Conservation (phyloP, 129 eudicot species). For the Helichrysum umbraculigerum region DNA sequence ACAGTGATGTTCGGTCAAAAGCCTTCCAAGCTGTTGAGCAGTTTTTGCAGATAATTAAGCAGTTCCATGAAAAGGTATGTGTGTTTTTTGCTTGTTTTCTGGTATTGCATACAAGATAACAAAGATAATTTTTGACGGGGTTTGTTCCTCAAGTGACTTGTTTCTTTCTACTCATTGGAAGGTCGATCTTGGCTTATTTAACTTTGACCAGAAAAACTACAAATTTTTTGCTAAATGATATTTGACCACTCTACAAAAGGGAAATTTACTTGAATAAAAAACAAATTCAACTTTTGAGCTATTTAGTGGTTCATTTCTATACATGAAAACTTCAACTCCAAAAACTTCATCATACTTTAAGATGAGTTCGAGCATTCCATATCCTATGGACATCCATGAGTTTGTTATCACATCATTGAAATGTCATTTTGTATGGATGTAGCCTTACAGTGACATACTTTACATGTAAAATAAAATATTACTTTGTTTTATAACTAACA, state of each 20-base stretch:
- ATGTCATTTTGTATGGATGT: not conserved
- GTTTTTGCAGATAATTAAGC: slow-evolving; percentile 71
- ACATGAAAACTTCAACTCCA: not conserved
- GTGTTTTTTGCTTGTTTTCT: slow-evolving; percentile 9
- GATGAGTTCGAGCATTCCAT: slow-evolving; percentile 1
- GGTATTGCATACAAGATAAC: not conserved
- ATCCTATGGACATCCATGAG: slow-evolving; percentile 3
- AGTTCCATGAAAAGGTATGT: slow-evolving; percentile 66
- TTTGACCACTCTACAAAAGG: not conserved
- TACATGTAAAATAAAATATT: not conserved
- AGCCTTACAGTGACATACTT: slow-evolving; percentile 2
- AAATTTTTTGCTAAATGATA: not conserved
- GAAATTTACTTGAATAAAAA: not conserved
- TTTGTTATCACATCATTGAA: slow-evolving; percentile 14
- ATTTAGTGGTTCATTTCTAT: not conserved
- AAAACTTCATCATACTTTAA: not conserved
- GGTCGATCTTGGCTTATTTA: slow-evolving; percentile 13
- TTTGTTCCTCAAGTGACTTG: slow-evolving; percentile 10
- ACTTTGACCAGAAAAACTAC: slow-evolving; percentile 10
- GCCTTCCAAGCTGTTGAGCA: slow-evolving; percentile 89
- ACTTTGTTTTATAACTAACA: not conserved
- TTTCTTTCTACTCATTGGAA: slow-evolving; percentile 14
- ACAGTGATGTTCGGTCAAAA: slow-evolving; percentile 88
- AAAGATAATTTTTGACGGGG: slow-evolving; percentile 1
- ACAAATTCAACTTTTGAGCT: slow-evolving; percentile 6